phyloP scores from a whole-genome alignment of 2,329 filamentous ascomycete species.

The Didymella pinodella region DNA sequence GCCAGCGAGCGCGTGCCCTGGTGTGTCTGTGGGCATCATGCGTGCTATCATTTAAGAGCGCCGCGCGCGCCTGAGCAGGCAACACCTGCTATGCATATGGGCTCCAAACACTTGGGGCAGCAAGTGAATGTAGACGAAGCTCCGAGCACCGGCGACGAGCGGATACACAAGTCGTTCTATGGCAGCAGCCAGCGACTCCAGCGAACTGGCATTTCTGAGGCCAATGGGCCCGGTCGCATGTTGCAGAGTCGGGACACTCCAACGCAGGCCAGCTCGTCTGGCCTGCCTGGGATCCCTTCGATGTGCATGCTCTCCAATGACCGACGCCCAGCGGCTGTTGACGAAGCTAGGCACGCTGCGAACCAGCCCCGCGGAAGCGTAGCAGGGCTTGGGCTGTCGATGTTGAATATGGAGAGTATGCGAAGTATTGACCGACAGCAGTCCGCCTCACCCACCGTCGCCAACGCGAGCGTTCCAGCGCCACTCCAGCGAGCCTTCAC shows the following conservation, averaged over 20 bases:
- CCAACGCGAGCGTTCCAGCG: slow-evolving; percentile 31
- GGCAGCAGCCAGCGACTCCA: slow-evolving; percentile 26
- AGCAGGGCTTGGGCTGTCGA: slow-evolving; percentile 45
- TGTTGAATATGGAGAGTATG: slow-evolving; percentile 39
- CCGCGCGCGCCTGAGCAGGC: slow-evolving; percentile 30
- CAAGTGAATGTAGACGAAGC: slow-evolving; percentile 23
- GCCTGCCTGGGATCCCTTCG: slow-evolving; percentile 48
- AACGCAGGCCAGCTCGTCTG: slow-evolving; percentile 45
- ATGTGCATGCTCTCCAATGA: slow-evolving; percentile 50
- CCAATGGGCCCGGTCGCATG: slow-evolving; percentile 31
- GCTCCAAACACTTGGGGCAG: slow-evolving; percentile 19
- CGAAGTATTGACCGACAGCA: slow-evolving; percentile 36
- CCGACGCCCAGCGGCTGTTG: slow-evolving; percentile 37
- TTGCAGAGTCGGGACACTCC: slow-evolving; percentile 34
- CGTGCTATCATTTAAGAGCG: slow-evolving; percentile 60
- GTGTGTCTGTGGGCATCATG: slow-evolving; percentile 66
- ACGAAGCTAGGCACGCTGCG: slow-evolving; percentile 30
- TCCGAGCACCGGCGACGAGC: slow-evolving; percentile 16
- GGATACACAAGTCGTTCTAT: slow-evolving; percentile 22
- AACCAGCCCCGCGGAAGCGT: slow-evolving; percentile 34
- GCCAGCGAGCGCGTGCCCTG: slow-evolving; percentile 49
- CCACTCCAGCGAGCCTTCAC: slow-evolving; percentile 26
- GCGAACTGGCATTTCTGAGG: slow-evolving; percentile 28
- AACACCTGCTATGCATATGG: slow-evolving; percentile 24
- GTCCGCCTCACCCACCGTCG: slow-evolving; percentile 44